Evolutionary conservation across 257 asterid genomes (phyloP).

Genomic region (Gardenia jasminoides): DNA sequence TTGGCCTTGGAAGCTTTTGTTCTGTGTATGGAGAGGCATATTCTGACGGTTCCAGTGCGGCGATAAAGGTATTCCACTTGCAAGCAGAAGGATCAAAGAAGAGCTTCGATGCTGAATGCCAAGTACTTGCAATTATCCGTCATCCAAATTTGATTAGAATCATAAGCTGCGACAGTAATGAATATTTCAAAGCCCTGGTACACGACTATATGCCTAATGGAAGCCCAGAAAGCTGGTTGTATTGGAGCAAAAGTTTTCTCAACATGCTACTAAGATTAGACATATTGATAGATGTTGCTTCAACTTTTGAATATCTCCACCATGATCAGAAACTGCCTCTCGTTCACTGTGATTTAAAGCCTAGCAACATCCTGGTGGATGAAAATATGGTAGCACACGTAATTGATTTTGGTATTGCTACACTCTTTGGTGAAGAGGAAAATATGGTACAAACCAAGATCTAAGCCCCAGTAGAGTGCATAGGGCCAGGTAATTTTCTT

Average conservation of each 20-base stretch:
- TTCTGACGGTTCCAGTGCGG: conserved; percentile 30
- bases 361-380: conserved; percentile 22
- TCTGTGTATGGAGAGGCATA: conserved; percentile 42
- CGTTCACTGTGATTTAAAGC: conserved; percentile 25
- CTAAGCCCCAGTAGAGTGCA: conserved; percentile 25
- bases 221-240: conserved; percentile 30
- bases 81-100: conserved; percentile 26
- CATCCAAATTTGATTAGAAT: conserved; percentile 46
- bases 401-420: conserved; percentile 18
- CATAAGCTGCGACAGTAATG: conserved; percentile 28
- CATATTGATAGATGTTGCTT: conserved; percentile 20
- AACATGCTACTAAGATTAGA: conserved; percentile 16
- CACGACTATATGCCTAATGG: conserved; percentile 26
- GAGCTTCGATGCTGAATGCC: conserved; percentile 36
- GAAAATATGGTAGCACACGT: conserved; percentile 19
- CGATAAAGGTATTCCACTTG: conserved; percentile 40
- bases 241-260: background rate
- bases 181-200: conserved; percentile 28
- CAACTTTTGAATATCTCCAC: conserved; percentile 25
- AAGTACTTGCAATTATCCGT: conserved; percentile 34
- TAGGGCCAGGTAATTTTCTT: conserved; percentile 23
- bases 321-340: conserved; percentile 12
- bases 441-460: conserved; percentile 19
- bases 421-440: conserved; percentile 16
- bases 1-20: conserved; percentile 55